A percentile compares a stretch with the other conserved stretches of the same genome.
These are phyloP conservation scores for Podaxis sp. DNA, from an alignment of 768 basidiomycete species.

Conservation along the genomic window DNA sequence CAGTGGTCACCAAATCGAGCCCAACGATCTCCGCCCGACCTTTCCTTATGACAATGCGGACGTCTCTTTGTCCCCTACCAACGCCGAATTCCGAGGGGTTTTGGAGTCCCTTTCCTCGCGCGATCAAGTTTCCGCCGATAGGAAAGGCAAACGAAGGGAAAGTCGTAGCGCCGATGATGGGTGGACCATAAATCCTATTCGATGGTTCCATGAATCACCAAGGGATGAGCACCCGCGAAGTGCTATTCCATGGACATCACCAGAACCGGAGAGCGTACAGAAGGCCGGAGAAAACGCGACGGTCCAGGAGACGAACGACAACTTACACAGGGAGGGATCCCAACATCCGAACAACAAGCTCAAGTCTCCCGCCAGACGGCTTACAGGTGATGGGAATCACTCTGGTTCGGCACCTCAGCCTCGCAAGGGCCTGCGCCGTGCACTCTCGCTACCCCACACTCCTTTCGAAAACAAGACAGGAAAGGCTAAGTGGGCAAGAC, in stretches of 20 bases:
- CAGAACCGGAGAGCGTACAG: slow-evolving; percentile 7
- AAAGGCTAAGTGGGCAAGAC: slow-evolving; percentile 55
- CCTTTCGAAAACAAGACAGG: slow-evolving; percentile 19
- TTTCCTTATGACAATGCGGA: slow-evolving; percentile 31
- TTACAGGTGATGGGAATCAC: neutral
- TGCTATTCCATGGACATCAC: slow-evolving; percentile 25
- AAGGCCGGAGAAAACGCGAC: neutral
- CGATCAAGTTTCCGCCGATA: slow-evolving; percentile 39
- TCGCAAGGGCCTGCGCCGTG: slow-evolving; percentile 25
- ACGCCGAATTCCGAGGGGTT: slow-evolving; percentile 59
- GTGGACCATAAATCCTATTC: slow-evolving; percentile 44
- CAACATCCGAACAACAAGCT: neutral
- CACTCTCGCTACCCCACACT: slow-evolving; percentile 32
- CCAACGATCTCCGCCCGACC: slow-evolving; percentile 27
- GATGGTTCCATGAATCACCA: slow-evolving; percentile 54
- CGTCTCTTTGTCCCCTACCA: slow-evolving; percentile 31
- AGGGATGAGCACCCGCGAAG: slow-evolving; percentile 42
- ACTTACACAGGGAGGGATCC: neutral
- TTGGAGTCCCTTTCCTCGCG: slow-evolving; percentile 44
- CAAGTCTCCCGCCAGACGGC: neutral
- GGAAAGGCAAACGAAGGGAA: slow-evolving; percentile 54
- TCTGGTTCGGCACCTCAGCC: slow-evolving; percentile 14
- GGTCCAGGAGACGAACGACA: neutral
- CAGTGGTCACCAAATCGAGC: slow-evolving; percentile 12
- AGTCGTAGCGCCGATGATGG: slow-evolving; percentile 45